Conservation (phyloP, 2,329 filamentous ascomycete genomes). For the Fusarium sterilihyphosum region DNA sequence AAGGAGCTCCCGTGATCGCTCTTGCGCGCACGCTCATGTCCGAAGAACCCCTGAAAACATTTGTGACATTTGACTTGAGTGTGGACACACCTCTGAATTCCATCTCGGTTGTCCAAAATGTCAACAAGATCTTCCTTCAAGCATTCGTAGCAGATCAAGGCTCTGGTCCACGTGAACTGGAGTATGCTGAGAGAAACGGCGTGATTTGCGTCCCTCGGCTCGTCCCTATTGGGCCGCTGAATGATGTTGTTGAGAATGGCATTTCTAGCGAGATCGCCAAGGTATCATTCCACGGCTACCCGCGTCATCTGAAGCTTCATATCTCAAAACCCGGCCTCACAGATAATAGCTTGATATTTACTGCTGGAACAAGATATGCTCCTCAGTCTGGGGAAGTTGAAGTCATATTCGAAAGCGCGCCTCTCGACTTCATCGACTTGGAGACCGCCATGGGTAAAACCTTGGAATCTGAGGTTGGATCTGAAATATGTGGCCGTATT, state of each 20-base stretch:
- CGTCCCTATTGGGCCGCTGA: slow-evolving; percentile 52
- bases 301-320: slow-evolving; percentile 35
- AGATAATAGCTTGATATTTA: slow-evolving; percentile 41
- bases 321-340: slow-evolving; percentile 42
- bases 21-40: slow-evolving; percentile 60
- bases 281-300: slow-evolving; percentile 34
- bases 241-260: slow-evolving; percentile 55
- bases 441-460: slow-evolving; percentile 49
- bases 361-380: slow-evolving; percentile 15
- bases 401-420: slow-evolving; percentile 51
- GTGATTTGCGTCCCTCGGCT: slow-evolving; percentile 58
- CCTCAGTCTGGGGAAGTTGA: slow-evolving; percentile 51
- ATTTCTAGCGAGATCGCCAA: slow-evolving; percentile 1
- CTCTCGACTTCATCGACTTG: slow-evolving; percentile 51
- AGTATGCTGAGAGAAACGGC: slow-evolving; percentile 54
- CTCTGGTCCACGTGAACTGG: slow-evolving; percentile 49
- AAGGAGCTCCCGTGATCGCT: slow-evolving; percentile 54
- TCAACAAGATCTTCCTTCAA: slow-evolving; percentile 42
- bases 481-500: slow-evolving; percentile 55
- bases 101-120: slow-evolving; percentile 1
- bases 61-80: slow-evolving; percentile 55
- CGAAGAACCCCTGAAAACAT: slow-evolving; percentile 56
- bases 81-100: slow-evolving; percentile 8
- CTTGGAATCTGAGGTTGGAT: slow-evolving; percentile 46
- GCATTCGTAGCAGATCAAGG: slow-evolving; percentile 32